Evolutionary conservation across 331 rosid species (phyloP), one percentile per base, ranked within the genome.

Genomic region (Spiraea crenata): DNA sequence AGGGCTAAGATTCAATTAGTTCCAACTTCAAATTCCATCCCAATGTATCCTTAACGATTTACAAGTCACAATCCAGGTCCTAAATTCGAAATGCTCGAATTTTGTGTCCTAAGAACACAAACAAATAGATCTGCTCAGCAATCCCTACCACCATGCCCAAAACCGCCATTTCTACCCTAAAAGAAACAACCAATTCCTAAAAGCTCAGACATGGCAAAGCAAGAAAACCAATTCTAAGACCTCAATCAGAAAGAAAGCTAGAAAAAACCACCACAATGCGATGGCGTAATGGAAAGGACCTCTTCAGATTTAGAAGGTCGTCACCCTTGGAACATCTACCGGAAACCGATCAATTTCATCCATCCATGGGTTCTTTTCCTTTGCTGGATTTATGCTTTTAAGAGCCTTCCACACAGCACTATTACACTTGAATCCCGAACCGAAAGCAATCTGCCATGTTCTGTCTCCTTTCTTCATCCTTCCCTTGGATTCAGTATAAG

Each of bases 341-440:
- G 97, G 98, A 80, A 93, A 90, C 56, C 72, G 77, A 51, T 84
- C 76, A 58, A 90, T 93, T 82, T 93, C 97, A 48, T 79, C 85
- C 72, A 90, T 82, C 98, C 96, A 90, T 34, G 98, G 96, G 76
- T 41, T 92, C 82, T 82, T 88, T 81, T 92, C 98, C 79, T 82
- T 81, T 5, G 84, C 89, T n/a, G 97, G 93, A 70, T 86, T 72
- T 75, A 92, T 81, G 63, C 85, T 86, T 74, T 69, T 84, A 47
- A 92, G 85, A 82, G 98, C 97, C 83, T 85, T 88, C 98, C 97
- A 92, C 72, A 92, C 96, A 37, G 98, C 98, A 58, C 98, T 92
- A 70, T 92, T 92, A 78, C 97, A 92, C 82, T 92, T 92, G 80
- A 92, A 92, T 61, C 98, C 98, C 1, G 98, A 88, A 14, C 98